phyloP scores from a whole-genome alignment of 2,329 filamentous ascomycete species.

The Sporothrix curviconia region DNA sequence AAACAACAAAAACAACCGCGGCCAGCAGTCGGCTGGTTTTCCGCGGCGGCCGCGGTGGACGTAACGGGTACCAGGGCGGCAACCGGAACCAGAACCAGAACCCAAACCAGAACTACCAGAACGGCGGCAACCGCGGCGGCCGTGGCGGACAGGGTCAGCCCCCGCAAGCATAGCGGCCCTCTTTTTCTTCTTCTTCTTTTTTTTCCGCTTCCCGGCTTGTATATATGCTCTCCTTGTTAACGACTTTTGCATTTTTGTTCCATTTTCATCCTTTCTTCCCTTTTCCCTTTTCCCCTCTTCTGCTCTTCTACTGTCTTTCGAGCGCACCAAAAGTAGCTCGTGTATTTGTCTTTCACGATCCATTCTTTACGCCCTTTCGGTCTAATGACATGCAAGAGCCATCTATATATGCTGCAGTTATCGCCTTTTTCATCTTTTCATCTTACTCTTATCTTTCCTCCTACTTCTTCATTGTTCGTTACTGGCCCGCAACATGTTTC shows the following conservation, averaged over 20 bases:
- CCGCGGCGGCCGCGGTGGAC: no score
- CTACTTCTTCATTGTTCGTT: not conserved
- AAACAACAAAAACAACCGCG: no score
- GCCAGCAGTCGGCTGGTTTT: no score
- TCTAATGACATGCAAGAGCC: no score
- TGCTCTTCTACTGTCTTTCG: not conserved
- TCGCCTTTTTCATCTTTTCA: not conserved
- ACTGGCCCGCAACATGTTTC: not conserved
- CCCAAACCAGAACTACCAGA: not conserved
- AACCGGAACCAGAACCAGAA: not conserved
- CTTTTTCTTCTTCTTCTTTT: not conserved
- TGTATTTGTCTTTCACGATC: no score
- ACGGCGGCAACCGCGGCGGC: not conserved
- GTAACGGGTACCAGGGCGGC: no score
- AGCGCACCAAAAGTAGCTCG: no score
- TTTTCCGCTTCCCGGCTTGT: no score
- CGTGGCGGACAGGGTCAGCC: not conserved
- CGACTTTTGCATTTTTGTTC: not conserved
- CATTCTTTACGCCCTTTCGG: no score
- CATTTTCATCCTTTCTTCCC: not conserved
- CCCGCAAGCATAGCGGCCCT: not conserved
- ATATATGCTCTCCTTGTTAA: no score
- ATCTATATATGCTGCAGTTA: no score
- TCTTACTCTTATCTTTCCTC: not conserved
- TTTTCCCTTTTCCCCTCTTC: not conserved